Evolutionary conservation across 2,329 filamentous ascomycete genomes (phyloP).

Genomic region (Fonsecaea pedrosoi): DNA sequence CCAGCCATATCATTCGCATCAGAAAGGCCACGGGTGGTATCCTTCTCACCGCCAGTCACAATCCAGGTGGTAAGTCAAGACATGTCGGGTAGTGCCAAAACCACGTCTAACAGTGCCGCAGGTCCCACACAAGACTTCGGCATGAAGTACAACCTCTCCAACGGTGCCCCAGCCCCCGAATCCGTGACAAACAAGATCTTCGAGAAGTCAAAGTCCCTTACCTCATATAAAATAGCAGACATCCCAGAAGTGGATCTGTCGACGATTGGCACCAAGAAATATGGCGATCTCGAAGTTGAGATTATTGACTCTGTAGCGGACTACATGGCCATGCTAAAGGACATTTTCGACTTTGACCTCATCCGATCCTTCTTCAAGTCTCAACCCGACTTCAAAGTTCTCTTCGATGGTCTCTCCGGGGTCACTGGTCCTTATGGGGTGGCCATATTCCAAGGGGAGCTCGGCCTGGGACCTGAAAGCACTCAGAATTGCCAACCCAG

Average conservation of each 20-base stretch:
- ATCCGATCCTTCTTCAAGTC: conserved; percentile 91
- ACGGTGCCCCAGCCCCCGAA: conserved; percentile 94
- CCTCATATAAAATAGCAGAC: conserved; percentile 88
- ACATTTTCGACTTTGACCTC: conserved; percentile 96
- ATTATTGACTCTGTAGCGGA: conserved; percentile 91
- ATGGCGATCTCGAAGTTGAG: conserved; percentile 89
- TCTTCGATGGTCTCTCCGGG: conserved; percentile 93
- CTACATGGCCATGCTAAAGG: conserved; percentile 94
- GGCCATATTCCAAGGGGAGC: conserved; percentile 92
- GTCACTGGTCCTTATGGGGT: conserved; percentile 95
- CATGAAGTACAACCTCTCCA: conserved; percentile 99
- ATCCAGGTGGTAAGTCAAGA: conserved; percentile 80
- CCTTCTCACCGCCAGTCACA: conserved; percentile 95
- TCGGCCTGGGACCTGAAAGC: conserved; percentile 76
- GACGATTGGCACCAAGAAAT: conserved; percentile 81
- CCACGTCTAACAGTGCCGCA: conserved; percentile 47
- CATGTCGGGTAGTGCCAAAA: not conserved
- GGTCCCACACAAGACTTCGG: conserved; percentile 94
- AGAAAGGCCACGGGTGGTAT: conserved; percentile 95
- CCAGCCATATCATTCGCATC: conserved; percentile 94
- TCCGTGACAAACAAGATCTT: conserved; percentile 98
- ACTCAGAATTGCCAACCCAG: conserved; percentile 92
- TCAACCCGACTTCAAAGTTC: conserved; percentile 91
- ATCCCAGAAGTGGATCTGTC: conserved; percentile 85
- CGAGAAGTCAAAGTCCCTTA: conserved; percentile 86